Conservation (phyloP, 495 filamentous ascomycete species). For the Thozetella sp. region DNA sequence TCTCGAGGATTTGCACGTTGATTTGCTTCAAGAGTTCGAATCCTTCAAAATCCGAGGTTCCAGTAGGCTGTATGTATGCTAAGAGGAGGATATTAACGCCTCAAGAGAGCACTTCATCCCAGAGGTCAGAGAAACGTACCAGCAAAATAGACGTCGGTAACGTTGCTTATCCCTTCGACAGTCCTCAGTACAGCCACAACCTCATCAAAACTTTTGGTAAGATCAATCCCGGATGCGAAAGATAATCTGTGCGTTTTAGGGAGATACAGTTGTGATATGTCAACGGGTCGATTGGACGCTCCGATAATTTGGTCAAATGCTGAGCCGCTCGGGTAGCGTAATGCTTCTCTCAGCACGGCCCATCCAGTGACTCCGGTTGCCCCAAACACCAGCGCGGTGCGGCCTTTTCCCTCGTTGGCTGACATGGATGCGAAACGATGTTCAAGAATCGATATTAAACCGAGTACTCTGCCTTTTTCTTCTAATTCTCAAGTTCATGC, state of each 20-base stretch:
- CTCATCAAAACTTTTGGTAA: slow-evolving; percentile 1
- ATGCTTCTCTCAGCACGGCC: slow-evolving; percentile 19
- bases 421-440: neutral
- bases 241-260: neutral
- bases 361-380: slow-evolving; percentile 36
- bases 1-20: slow-evolving; percentile 26
- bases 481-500: too few species aligned
- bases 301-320: slow-evolving; percentile 2
- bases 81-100: neutral
- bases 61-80: slow-evolving; percentile 21
- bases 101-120: neutral
- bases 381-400: slow-evolving; percentile 28
- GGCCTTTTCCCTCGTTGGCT: neutral
- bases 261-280: neutral
- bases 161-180: slow-evolving; percentile 19
- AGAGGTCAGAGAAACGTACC: slow-evolving; percentile 3
- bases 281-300: neutral
- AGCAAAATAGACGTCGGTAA: slow-evolving; percentile 17
- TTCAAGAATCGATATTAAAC: neutral
- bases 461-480: too few species aligned
- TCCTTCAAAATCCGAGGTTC: slow-evolving; percentile 12
- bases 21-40: slow-evolving; percentile 21
- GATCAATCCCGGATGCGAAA: neutral
- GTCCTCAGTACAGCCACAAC: slow-evolving; percentile 16
- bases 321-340: slow-evolving; percentile 22